Percentiles rank a stretch among this genome's conserved stretches.
phyloP scores from a whole-genome alignment of 768 basidiomycete genomes.

The Boletales sp. region DNA sequence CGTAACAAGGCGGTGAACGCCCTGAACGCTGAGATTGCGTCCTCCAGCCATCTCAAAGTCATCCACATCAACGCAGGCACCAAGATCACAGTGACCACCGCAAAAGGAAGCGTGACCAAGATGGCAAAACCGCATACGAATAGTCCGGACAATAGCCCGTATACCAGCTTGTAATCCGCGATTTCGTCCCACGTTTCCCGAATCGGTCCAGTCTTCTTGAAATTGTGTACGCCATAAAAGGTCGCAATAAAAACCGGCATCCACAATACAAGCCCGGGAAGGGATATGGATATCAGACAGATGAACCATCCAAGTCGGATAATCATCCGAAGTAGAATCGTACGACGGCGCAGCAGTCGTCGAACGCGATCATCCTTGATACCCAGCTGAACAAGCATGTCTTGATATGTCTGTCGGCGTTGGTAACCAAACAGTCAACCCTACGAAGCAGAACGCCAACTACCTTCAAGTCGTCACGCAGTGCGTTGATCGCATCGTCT shows the following conservation, averaged over 20 bases:
- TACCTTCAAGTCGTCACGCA: slow-evolving; percentile 63
- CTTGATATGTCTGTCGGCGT: slow-evolving; percentile 61
- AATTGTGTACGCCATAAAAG: slow-evolving; percentile 65
- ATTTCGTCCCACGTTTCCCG: slow-evolving; percentile 91
- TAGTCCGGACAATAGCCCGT: slow-evolving; percentile 72
- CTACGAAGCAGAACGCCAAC: background rate
- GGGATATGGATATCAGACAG: slow-evolving; percentile 58
- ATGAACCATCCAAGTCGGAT: slow-evolving; percentile 64
- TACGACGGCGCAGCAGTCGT: slow-evolving; percentile 50
- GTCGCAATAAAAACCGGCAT: slow-evolving; percentile 72
- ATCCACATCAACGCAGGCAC: slow-evolving; percentile 87
- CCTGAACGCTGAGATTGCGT: slow-evolving; percentile 74
- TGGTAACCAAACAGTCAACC: background rate
- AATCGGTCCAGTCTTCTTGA: slow-evolving; percentile 77
- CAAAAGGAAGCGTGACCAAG: slow-evolving; percentile 59
- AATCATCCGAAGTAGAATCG: slow-evolving; percentile 59
- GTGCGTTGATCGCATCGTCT: slow-evolving; percentile 27
- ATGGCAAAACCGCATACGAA: slow-evolving; percentile 58
- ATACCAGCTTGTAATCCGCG: slow-evolving; percentile 84
- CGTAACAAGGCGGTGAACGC: slow-evolving; percentile 63
- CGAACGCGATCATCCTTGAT: slow-evolving; percentile 87
- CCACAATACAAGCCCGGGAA: slow-evolving; percentile 83
- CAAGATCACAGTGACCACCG: slow-evolving; percentile 50
- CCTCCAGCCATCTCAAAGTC: slow-evolving; percentile 84
- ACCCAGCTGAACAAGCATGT: slow-evolving; percentile 59